Conservation (phyloP, 1,284 basidiomycete species). For the Irpex lacteus region DNA sequence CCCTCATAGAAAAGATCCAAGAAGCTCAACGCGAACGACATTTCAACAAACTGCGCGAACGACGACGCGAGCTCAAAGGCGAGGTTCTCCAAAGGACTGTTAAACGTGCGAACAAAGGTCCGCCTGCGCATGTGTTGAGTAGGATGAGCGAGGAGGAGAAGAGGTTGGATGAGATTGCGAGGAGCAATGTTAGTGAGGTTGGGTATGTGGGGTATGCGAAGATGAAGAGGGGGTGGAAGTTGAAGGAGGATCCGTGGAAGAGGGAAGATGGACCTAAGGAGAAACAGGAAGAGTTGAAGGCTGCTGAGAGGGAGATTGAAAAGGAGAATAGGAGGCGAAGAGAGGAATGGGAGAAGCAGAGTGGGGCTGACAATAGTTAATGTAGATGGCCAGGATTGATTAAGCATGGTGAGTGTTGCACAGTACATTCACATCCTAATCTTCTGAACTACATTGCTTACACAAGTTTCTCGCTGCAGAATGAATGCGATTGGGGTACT, state of each 20-base stretch:
- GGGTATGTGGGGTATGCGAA: constrained; percentile 62
- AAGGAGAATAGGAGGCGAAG: constrained; percentile 23
- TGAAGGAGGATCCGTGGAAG: constrained; percentile 44
- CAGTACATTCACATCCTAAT: no score
- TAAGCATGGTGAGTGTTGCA: no score
- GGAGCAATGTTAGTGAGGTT: constrained; percentile 50
- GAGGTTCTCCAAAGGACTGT: constrained; percentile 50
- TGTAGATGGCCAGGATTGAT: no score
- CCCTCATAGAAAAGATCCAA: constrained; percentile 46
- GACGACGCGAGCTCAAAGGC: constrained; percentile 56
- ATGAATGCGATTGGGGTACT: no score
- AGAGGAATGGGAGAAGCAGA: neutral
- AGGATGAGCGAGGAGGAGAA: constrained; percentile 48
- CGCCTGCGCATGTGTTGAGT: constrained; percentile 57
- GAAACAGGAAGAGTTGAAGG: constrained; percentile 34
- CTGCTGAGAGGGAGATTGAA: constrained; percentile 34
- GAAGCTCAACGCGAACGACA: constrained; percentile 57
- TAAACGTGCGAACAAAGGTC: constrained; percentile 45
- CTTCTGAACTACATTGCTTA: no score
- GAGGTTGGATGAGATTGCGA: constrained; percentile 43
- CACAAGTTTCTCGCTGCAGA: no score
- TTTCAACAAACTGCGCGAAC: constrained; percentile 59
- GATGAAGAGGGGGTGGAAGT: constrained; percentile 44
- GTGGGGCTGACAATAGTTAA: no score
- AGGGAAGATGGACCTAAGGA: constrained; percentile 41